Base-by-base conservation (phyloP, 2,329 filamentous ascomycete genomes). In the Clonostachys rosea region DNA sequence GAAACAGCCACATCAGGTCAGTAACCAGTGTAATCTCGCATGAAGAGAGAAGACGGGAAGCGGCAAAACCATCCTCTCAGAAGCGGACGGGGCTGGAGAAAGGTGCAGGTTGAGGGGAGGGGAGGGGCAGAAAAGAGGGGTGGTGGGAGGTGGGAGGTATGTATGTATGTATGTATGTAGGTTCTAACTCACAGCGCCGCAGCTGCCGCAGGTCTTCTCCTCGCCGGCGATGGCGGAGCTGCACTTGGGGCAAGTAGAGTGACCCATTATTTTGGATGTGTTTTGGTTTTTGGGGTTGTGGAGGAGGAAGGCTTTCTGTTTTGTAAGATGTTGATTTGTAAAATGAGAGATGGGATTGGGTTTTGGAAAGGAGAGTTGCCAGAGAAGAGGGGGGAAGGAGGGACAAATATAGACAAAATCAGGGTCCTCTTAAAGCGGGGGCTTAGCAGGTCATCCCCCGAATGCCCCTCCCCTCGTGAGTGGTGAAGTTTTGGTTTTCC, bases 161-260 rank as follows among this genome's bases (percentile, higher is more conserved):
- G 18, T 18, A 18, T 18, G 18, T 18, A 18, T 18, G 18, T 18
- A 18, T 4, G 18, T 1, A 30, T 2, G 24, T 30, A 30, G 24
- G 24, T 10, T 30, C n/a, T 39, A n/a, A 39, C 78, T 58, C 70
- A 83, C 79, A 58, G 79, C 76, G 47, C 79, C 79, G 67, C 79
- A 83, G 49, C 70, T 67, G 49, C 59, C 56, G 69, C 79, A 83
- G 50, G 69, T 72, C 76, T 83, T 83, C 67, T 57, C 56, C 40
- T 57, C 56, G 55, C 68, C 68, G 42, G 63, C 57, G 55, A 73
- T 70, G 59, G 66, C 51, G 56, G 69, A 66, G 56, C 70, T 73
- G 71, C 79, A 83, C 69, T 77, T 80, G 68, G 79, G 79, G 72
- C 79, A 83, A 56, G 60, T 54, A 48, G 59, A 56, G 58, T 68